These are phyloP conservation scores for Eragrostis nindensis DNA, from an alignment of 176 grass and related monocot genomes.

Conservation along the genomic window DNA sequence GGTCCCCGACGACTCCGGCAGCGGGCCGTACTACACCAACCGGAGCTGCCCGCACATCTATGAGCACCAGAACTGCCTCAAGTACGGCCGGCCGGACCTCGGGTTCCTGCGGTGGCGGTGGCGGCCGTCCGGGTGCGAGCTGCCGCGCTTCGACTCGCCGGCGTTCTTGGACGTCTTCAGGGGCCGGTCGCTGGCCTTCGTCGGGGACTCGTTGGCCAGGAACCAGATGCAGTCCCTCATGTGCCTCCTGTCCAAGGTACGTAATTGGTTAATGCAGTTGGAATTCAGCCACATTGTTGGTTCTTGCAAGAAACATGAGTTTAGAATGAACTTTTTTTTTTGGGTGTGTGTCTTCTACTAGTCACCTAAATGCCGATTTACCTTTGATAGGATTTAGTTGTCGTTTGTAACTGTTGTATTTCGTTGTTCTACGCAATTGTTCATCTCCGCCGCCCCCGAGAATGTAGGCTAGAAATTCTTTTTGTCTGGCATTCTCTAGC, in stretches of 20 bases:
- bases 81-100: conserved; percentile 63
- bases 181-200: conserved; percentile 57
- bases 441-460: too few relatives aligned
- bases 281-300: background rate
- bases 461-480: too few relatives aligned
- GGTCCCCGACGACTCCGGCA: conserved; percentile 22
- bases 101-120: conserved; percentile 62
- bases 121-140: conserved; percentile 48
- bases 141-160: conserved; percentile 54
- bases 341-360: too few relatives aligned
- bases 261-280: too few relatives aligned
- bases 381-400: too few relatives aligned
- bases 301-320: too few relatives aligned
- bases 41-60: conserved; percentile 51
- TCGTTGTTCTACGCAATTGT: too few relatives aligned
- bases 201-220: conserved; percentile 71
- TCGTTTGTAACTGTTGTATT: too few relatives aligned
- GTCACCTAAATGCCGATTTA: background rate
- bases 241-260: conserved; percentile 65
- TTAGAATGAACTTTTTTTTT: too few relatives aligned
- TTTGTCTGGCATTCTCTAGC: too few relatives aligned
- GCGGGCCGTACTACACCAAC: conserved; percentile 64
- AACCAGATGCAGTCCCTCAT: conserved; percentile 80
- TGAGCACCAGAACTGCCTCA: conserved; percentile 82
- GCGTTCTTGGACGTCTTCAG: conserved; percentile 45